Conservation (phyloP, 1,284 basidiomycete species). For the Naganishia albida region DNA sequence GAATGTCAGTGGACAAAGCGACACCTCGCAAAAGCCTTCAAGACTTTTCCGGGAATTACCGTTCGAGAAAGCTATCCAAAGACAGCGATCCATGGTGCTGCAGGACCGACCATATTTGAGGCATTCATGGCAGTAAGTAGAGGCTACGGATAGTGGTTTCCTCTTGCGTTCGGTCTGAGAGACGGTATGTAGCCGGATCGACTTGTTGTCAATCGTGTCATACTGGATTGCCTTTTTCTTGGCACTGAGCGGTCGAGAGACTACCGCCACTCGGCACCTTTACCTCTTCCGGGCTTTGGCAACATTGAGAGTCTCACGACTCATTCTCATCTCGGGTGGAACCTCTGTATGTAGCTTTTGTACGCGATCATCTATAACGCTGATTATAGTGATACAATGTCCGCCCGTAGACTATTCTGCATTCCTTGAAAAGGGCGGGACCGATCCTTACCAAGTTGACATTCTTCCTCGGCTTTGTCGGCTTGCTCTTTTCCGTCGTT, state of each 20-base stretch:
- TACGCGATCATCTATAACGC: slow-evolving; percentile 1
- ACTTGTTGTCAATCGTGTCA: slow-evolving; percentile 72
- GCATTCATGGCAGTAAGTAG: slow-evolving; percentile 75
- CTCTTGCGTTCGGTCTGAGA: not conserved
- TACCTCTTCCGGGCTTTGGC: slow-evolving; percentile 88
- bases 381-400: not conserved
- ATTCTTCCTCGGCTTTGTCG: slow-evolving; percentile 88
- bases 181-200: slow-evolving; percentile 62
- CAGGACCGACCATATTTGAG: slow-evolving; percentile 72
- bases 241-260: slow-evolving; percentile 67
- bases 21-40: not conserved
- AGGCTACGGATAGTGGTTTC: too few relatives aligned
- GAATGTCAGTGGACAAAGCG: not conserved
- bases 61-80: slow-evolving; percentile 57
- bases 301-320: slow-evolving; percentile 77
- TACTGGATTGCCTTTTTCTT: slow-evolving; percentile 68
- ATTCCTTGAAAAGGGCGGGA: slow-evolving; percentile 84
- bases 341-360: slow-evolving; percentile 68
- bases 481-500: slow-evolving; percentile 85
- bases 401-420: slow-evolving; percentile 77
- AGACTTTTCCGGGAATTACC: slow-evolving; percentile 51
- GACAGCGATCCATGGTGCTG: slow-evolving; percentile 49
- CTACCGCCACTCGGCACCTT: slow-evolving; percentile 66
- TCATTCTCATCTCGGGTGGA: slow-evolving; percentile 86
- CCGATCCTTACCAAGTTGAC: slow-evolving; percentile 85